Percentiles rank a stretch among this genome's conserved stretches.
phyloP scores from a whole-genome alignment of 2,329 filamentous ascomycete species.

The Venturia pyrina region DNA sequence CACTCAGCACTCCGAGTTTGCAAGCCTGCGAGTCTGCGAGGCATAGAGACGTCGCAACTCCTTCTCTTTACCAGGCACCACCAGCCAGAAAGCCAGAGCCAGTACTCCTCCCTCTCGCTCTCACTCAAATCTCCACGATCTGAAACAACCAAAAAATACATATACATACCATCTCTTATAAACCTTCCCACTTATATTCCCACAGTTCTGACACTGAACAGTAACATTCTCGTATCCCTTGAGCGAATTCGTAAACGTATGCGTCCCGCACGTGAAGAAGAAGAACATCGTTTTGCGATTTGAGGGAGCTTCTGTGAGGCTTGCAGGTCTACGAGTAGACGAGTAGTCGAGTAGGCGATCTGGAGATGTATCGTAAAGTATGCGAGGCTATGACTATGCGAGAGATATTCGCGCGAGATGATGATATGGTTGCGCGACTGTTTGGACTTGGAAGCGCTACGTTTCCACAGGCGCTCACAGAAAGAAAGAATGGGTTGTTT shows the following conservation, averaged over 20 bases:
- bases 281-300: conserved; percentile 29
- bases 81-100: not conserved
- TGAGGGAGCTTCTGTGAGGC: not conserved
- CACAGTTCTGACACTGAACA: conserved; percentile 43
- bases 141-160: not conserved
- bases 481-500: not conserved
- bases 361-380: not conserved
- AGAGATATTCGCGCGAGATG: not conserved
- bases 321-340: not conserved
- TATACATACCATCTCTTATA: conserved; percentile 32
- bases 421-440: not conserved
- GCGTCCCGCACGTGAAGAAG: conserved; percentile 38
- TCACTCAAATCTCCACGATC: too few relatives aligned
- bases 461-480: not conserved
- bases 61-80: not conserved
- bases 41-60: too few relatives aligned
- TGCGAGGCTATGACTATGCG: not conserved
- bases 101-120: not conserved
- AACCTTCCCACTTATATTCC: conserved; percentile 36
- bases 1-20: not conserved
- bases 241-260: conserved; percentile 34
- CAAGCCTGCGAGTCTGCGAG: too few relatives aligned
- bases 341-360: not conserved
- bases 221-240: conserved; percentile 39
- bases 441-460: not conserved